phyloP scores from a whole-genome alignment of 2,329 filamentous ascomycete species.

The Botrytis aclada region DNA sequence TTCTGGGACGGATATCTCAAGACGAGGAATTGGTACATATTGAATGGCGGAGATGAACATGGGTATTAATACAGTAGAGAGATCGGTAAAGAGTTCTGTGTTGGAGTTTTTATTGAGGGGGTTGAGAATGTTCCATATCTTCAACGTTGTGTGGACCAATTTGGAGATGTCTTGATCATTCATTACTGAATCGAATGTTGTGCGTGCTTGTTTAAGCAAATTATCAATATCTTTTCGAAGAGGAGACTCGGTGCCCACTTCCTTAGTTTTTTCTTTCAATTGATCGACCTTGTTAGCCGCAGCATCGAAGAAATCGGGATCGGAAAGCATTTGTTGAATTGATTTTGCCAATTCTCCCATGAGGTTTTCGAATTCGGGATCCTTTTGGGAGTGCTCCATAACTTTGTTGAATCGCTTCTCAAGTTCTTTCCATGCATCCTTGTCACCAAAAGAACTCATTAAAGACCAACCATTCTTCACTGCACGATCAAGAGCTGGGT shows the following conservation, averaged over 20 bases:
- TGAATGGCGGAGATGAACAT: conserved; percentile 74
- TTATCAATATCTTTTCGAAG: conserved; percentile 71
- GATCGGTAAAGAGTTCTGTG: conserved; percentile 69
- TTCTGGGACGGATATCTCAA: conserved; percentile 82
- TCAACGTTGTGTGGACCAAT: conserved; percentile 63
- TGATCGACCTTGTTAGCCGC: conserved; percentile 52
- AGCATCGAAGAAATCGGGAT: conserved; percentile 81
- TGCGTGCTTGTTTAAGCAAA: conserved; percentile 65
- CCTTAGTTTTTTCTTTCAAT: conserved; percentile 54
- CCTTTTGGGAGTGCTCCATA: conserved; percentile 68
- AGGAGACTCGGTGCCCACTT: conserved; percentile 63
- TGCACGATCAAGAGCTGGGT: conserved; percentile 71
- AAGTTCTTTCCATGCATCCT: conserved; percentile 70
- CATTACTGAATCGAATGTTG: conserved; percentile 65
- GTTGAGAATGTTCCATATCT: conserved; percentile 67
- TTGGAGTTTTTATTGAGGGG: conserved; percentile 63
- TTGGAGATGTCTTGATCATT: conserved; percentile 70
- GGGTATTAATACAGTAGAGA: conserved; percentile 77
- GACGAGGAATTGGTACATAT: conserved; percentile 81
- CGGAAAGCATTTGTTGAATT: conserved; percentile 76
- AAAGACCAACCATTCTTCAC: conserved; percentile 78
- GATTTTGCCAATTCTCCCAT: conserved; percentile 70
- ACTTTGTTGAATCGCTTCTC: conserved; percentile 67
- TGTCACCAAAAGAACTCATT: conserved; percentile 74
- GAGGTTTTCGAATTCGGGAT: conserved; percentile 78